phyloP scores from a whole-genome alignment of 129 eudicot species.

The Pulicaria dysenterica region DNA sequence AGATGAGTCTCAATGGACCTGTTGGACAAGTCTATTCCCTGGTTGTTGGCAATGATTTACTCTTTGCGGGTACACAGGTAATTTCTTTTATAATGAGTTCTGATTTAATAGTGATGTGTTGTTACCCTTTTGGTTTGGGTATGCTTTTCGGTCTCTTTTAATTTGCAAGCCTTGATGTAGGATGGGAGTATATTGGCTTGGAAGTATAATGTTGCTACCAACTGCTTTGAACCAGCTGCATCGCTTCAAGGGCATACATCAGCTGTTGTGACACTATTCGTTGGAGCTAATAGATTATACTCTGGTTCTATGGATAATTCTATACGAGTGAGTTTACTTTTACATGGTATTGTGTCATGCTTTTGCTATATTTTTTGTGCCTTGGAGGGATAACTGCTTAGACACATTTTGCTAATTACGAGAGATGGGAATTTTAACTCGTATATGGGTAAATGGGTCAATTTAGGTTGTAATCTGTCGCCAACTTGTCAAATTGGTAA shows the following conservation, averaged over 20 bases:
- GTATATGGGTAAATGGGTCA: not conserved
- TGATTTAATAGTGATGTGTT: not conserved
- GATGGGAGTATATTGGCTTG: slow-evolving; percentile 91
- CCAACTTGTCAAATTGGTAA: not conserved
- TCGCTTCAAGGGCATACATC: slow-evolving; percentile 83
- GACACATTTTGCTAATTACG: not conserved
- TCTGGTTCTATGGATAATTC: slow-evolving; percentile 97
- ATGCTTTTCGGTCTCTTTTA: not conserved
- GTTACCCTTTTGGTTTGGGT: not conserved
- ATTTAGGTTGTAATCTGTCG: not conserved
- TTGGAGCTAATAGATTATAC: slow-evolving; percentile 87
- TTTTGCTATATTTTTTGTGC: not conserved
- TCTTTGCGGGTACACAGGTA: slow-evolving; percentile 95
- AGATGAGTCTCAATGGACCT: slow-evolving; percentile 83
- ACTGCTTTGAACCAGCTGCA: slow-evolving; percentile 92
- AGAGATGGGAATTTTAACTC: not conserved
- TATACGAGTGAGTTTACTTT: slow-evolving; percentile 54
- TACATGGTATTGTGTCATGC: slow-evolving; percentile 11
- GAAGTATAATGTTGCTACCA: slow-evolving; percentile 72
- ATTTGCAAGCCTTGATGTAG: slow-evolving; percentile 40
- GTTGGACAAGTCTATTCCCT: slow-evolving; percentile 91
- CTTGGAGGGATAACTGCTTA: not conserved
- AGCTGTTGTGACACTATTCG: slow-evolving; percentile 83
- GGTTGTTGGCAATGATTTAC: slow-evolving; percentile 80
- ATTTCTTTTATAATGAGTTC: not conserved